Percentiles rank a stretch among this genome's conserved stretches.
Evolutionary conservation across 2,329 filamentous ascomycete genomes (phyloP).

Genomic region (Ploettnerulaceae sp.): DNA sequence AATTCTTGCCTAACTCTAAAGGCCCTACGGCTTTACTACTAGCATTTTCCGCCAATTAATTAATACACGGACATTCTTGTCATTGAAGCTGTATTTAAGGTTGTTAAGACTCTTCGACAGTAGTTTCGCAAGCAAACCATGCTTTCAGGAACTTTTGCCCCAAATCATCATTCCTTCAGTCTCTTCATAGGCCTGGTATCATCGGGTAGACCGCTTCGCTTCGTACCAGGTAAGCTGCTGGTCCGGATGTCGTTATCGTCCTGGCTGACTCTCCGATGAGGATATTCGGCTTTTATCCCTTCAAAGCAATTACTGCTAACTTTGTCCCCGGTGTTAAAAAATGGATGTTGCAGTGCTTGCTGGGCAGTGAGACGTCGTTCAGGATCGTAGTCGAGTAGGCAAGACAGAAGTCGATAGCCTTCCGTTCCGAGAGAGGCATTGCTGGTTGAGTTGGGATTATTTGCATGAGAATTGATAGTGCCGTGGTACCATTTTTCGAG

Average conservation of each 20-base stretch:
- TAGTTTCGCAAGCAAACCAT: too few species aligned
- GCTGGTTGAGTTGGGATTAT: slow-evolving; percentile 44
- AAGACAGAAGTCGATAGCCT: slow-evolving; percentile 76
- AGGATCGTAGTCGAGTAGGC: slow-evolving; percentile 88
- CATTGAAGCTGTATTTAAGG: too few species aligned
- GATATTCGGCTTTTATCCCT: slow-evolving; percentile 82
- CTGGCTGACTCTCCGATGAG: slow-evolving; percentile 81
- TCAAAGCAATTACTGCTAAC: slow-evolving; percentile 86
- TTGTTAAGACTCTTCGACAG: too few species aligned
- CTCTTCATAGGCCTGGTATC: slow-evolving; percentile 63
- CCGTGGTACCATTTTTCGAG: slow-evolving; percentile 79
- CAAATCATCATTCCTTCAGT: slow-evolving; percentile 46
- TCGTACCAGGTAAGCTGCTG: slow-evolving; percentile 82
- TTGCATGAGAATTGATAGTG: slow-evolving; percentile 56
- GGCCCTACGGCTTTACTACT: too few species aligned
- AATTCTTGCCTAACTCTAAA: too few species aligned
- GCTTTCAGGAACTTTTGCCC: too few species aligned
- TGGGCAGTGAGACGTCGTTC: slow-evolving; percentile 81
- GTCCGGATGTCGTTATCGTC: slow-evolving; percentile 97
- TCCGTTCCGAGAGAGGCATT: slow-evolving; percentile 60
- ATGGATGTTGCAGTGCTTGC: slow-evolving; percentile 82
- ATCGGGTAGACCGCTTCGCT: slow-evolving; percentile 79
- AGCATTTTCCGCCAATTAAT: too few species aligned
- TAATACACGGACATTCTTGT: too few species aligned
- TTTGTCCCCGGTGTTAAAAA: slow-evolving; percentile 68